A percentile compares a stretch with the other conserved stretches of the same genome.
These are phyloP conservation scores for Cynanchum wilfordii DNA, from an alignment of 257 asterid genomes.

Conservation along the genomic window DNA sequence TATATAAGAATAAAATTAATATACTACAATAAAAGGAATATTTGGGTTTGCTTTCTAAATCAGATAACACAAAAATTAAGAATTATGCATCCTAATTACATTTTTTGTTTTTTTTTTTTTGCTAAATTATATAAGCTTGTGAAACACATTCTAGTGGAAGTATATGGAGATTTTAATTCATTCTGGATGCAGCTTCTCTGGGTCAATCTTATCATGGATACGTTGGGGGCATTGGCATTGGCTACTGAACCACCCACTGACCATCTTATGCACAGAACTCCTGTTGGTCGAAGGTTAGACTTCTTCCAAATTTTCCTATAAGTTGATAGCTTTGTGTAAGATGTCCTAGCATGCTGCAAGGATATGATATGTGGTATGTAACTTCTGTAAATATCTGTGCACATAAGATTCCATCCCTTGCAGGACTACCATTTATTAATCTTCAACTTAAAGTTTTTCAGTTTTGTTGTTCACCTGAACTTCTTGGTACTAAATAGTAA, in stretches of 20 bases:
- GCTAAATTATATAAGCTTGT: not conserved
- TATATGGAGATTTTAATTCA: not conserved
- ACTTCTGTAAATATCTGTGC: not conserved
- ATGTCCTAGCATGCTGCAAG: not conserved
- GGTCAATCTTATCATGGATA: conserved; percentile 98
- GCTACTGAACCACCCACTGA: conserved; percentile 99
- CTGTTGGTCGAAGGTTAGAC: conserved; percentile 91
- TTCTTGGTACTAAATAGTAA: not conserved
- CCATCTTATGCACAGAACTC: conserved; percentile 79
- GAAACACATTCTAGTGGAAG: not conserved
- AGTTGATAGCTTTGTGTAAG: not conserved
- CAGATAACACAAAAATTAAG: not conserved
- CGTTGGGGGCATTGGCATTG: conserved; percentile 94
- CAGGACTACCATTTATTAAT: too few relatives aligned
- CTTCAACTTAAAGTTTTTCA: too few relatives aligned
- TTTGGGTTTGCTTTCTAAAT: not conserved
- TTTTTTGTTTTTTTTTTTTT: too few relatives aligned
- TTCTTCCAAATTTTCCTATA: not conserved
- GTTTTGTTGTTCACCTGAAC: too few relatives aligned
- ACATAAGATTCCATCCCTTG: not conserved
- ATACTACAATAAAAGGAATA: not conserved
- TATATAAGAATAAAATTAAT: not conserved
- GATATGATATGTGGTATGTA: not conserved
- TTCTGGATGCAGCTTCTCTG: conserved; percentile 66
- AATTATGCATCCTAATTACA: not conserved